A percentile compares a stretch with the other conserved stretches of the same genome.
Evolutionary conservation across 306 rosid species (phyloP).

Genomic region (Inga leiocalycina): DNA sequence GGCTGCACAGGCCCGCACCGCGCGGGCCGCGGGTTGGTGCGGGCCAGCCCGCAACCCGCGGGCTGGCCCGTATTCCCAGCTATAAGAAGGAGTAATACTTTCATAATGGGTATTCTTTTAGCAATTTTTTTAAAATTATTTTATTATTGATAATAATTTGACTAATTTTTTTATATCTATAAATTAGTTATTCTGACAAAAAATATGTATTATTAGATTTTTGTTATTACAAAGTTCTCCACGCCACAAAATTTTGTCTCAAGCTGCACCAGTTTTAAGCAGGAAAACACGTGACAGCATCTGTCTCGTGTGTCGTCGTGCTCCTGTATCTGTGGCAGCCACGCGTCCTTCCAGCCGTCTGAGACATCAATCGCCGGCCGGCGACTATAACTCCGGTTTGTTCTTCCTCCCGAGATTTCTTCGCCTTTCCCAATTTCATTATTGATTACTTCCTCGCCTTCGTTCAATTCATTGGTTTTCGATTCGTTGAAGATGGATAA

Average conservation of each 20-base stretch:
- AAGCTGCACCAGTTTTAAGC: background rate
- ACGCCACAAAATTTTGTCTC: background rate
- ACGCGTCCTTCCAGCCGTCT: conserved; percentile 51
- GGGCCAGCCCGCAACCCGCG: too few relatives aligned
- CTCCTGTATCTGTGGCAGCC: conserved; percentile 50
- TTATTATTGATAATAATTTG: too few relatives aligned
- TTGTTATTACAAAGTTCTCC: background rate
- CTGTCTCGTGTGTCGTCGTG: background rate
- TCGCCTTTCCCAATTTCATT: background rate
- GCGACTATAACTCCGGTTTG: background rate
- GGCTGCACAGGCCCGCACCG: too few relatives aligned
- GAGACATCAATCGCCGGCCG: background rate
- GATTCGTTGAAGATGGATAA: background rate
- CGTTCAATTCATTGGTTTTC: conserved; percentile 15
- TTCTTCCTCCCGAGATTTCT: background rate
- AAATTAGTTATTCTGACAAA: too few relatives aligned
- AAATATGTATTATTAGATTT: too few relatives aligned
- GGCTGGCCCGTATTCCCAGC: too few relatives aligned
- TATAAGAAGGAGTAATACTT: too few relatives aligned
- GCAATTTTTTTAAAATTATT: too few relatives aligned
- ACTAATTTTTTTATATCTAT: too few relatives aligned
- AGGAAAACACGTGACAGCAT: background rate
- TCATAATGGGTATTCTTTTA: too few relatives aligned
- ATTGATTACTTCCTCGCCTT: background rate
- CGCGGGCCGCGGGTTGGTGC: too few relatives aligned